A percentile compares a stretch with the other conserved stretches of the same genome.
phyloP scores from a whole-genome alignment of 352 stramenopile genomes.

The Thraustochytrium sp. region DNA sequence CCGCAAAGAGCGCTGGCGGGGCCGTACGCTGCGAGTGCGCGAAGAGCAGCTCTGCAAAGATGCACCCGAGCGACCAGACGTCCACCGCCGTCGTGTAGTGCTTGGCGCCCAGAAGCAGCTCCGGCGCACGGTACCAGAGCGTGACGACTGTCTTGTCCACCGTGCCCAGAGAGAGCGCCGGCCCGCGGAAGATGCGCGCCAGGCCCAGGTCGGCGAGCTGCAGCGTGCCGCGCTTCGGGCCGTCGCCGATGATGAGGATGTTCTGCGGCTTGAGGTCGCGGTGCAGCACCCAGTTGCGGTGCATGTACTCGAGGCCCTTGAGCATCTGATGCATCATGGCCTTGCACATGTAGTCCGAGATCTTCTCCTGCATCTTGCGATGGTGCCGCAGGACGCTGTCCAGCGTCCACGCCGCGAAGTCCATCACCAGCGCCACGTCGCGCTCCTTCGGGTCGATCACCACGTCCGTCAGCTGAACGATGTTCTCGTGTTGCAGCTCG shows the following conservation, averaged over 20 bases:
- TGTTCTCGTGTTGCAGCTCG: conserved; percentile 95
- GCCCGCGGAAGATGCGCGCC: conserved; percentile 30
- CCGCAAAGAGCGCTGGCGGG: conserved; percentile 17
- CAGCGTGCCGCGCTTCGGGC: conserved; percentile 13
- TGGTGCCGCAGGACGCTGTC: conserved; percentile 33
- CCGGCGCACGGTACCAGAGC: conserved; percentile 88
- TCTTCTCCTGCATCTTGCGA: conserved; percentile 11
- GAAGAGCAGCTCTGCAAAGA: conserved; percentile 74
- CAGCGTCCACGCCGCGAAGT: conserved; percentile 30
- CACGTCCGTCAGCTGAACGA: conserved; percentile 70
- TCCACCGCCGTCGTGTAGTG: conserved; percentile 90
- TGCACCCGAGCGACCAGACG: conserved; percentile 90
- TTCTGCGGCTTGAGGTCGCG: conserved; percentile 93
- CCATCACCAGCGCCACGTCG: conserved; percentile 44
- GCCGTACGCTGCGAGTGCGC: neutral
- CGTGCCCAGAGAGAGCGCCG: neutral
- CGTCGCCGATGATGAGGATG: conserved; percentile 49
- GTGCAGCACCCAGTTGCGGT: conserved; percentile 90
- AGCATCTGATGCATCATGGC: conserved; percentile 77
- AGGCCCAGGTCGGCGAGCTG: conserved; percentile 44
- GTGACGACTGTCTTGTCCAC: conserved; percentile 72
- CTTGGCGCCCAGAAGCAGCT: conserved; percentile 83
- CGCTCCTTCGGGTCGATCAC: conserved; percentile 43
- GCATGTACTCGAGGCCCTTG: conserved; percentile 85
- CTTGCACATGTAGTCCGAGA: conserved; percentile 44